These are phyloP conservation scores for Camelina laxa DNA, from an alignment of 345 rosid species.

Conservation along the genomic window DNA sequence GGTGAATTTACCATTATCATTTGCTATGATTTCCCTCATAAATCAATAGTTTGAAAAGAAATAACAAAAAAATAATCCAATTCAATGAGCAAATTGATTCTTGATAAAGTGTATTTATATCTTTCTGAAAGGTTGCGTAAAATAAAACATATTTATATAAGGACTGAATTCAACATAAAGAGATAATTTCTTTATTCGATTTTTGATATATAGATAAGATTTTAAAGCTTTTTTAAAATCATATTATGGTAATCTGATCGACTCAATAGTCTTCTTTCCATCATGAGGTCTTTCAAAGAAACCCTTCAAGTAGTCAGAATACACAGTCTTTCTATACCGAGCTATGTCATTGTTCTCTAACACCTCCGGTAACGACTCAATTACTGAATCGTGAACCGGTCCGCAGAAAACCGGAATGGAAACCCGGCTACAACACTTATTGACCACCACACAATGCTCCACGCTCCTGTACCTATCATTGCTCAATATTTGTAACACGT, in stretches of 20 bases:
- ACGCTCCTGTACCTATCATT: slow-evolving; percentile 45
- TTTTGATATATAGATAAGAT: background rate
- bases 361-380: slow-evolving; percentile 41
- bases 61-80: background rate
- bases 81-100: background rate
- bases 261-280: slow-evolving; percentile 42
- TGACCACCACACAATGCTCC: slow-evolving; percentile 44
- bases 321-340: slow-evolving; percentile 39
- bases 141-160: background rate
- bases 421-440: slow-evolving; percentile 39
- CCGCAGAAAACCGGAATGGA: slow-evolving; percentile 44
- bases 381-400: slow-evolving; percentile 38
- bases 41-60: background rate
- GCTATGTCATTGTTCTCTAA: slow-evolving; percentile 32
- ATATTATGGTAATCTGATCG: slow-evolving; percentile 11
- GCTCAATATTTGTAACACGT: slow-evolving; percentile 43
- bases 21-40: background rate
- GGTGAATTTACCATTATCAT: background rate
- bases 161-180: background rate
- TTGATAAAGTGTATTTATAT: background rate
- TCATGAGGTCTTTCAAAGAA: slow-evolving; percentile 44
- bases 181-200: background rate
- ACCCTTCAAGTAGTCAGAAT: slow-evolving; percentile 37
- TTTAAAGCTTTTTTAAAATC: background rate
- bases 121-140: background rate